phyloP scores from a whole-genome alignment of 805 yeast species.

The Nakazawaea ishiwadae region DNA sequence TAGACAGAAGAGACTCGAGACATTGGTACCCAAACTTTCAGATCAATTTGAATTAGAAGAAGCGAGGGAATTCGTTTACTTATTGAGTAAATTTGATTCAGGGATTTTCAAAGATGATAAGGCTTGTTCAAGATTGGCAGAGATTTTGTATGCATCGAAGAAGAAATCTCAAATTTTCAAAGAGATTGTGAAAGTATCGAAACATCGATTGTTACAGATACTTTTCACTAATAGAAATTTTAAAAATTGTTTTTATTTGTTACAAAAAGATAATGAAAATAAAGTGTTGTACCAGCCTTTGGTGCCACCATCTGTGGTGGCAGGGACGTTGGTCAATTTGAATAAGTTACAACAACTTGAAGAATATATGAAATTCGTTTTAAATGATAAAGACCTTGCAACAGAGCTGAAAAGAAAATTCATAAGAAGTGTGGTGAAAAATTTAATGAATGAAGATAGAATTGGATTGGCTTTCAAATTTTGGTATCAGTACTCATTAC shows the following conservation, averaged over 20 bases:
- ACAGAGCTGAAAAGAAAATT: not conserved
- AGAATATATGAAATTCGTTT: slow-evolving; percentile 2
- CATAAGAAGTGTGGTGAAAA: slow-evolving; percentile 3
- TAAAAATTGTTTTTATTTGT: not conserved
- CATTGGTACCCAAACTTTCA: not conserved
- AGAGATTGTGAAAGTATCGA: slow-evolving; percentile 3
- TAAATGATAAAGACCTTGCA: not conserved
- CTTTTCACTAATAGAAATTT: slow-evolving; percentile 4
- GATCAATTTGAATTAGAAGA: not conserved
- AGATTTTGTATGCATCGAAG: not conserved
- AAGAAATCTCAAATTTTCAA: not conserved
- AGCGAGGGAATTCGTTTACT: not conserved
- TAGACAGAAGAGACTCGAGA: too few relatives aligned
- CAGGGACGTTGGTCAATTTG: slow-evolving; percentile 1
- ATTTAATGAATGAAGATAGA: slow-evolving; percentile 1
- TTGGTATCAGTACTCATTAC: slow-evolving; percentile 6
- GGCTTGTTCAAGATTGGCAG: not conserved
- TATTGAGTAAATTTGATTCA: not conserved
- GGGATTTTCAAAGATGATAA: not conserved
- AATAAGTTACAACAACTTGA: not conserved
- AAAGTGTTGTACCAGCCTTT: not conserved
- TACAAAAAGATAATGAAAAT: not conserved
- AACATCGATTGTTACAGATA: slow-evolving; percentile 2
- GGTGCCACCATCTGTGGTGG: slow-evolving; percentile 6
- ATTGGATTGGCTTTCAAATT: slow-evolving; percentile 4